phyloP scores from a whole-genome alignment of 2,329 filamentous ascomycete species.

The Monosporascus sp. region DNA sequence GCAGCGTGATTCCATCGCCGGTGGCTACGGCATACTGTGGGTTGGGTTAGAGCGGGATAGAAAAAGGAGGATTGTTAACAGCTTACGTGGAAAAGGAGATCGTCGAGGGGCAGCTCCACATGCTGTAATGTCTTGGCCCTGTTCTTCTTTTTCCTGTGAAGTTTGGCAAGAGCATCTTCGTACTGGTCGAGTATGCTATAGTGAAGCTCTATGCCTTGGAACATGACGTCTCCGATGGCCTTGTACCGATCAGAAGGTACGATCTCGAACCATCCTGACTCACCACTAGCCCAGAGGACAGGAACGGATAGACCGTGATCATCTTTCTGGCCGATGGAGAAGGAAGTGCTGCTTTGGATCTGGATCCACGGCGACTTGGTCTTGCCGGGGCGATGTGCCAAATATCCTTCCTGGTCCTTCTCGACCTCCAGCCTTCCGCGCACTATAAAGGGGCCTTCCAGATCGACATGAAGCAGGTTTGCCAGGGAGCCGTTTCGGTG shows the following conservation, averaged over 20 bases:
- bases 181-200: conserved; percentile 59
- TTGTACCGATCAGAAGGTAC: conserved; percentile 53
- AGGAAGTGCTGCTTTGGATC: conserved; percentile 42
- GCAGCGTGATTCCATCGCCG: conserved; percentile 47
- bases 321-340: conserved; percentile 48
- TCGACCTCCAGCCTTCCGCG: conserved; percentile 53
- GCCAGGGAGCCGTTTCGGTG: conserved; percentile 49
- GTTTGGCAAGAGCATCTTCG: conserved; percentile 29
- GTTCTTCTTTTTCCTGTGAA: conserved; percentile 28
- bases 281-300: conserved; percentile 61
- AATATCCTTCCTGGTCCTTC: conserved; percentile 31
- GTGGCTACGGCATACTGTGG: conserved; percentile 44
- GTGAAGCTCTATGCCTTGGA: conserved; percentile 58
- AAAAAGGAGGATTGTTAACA: background rate
- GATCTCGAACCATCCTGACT: conserved; percentile 65
- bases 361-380: conserved; percentile 40
- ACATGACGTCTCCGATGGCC: conserved; percentile 52
- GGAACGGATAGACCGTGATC: conserved; percentile 44
- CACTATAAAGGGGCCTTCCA: conserved; percentile 56
- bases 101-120: conserved; percentile 23
- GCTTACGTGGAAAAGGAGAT: conserved; percentile 32
- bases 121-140: conserved; percentile 19
- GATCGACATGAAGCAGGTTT: conserved; percentile 56
- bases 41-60: background rate
- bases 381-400: conserved; percentile 27